phyloP scores from a whole-genome alignment of 1,284 basidiomycete species.

The Phaffia rhodozyma region DNA sequence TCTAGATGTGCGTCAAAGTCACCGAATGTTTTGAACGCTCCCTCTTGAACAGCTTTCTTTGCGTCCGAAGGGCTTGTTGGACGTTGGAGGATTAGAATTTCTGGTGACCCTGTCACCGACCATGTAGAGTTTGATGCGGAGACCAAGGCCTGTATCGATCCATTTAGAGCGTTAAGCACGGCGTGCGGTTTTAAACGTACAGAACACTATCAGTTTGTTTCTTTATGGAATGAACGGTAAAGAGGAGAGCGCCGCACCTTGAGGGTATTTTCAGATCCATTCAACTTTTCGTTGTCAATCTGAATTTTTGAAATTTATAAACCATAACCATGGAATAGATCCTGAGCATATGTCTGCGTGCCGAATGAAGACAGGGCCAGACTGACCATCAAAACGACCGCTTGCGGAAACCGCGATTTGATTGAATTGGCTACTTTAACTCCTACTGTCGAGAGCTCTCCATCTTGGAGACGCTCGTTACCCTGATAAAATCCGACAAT shows the following conservation, averaged over 20 bases:
- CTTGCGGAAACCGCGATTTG: constrained; percentile 16
- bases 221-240: neutral
- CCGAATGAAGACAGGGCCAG: neutral
- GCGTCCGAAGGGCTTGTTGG: constrained; percentile 20
- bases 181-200: neutral
- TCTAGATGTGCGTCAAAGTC: constrained; percentile 37
- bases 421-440: constrained; percentile 22
- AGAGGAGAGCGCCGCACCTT: constrained; percentile 20
- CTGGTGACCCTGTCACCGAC: constrained; percentile 1
- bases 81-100: constrained; percentile 17
- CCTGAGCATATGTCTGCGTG: no score
- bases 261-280: constrained; percentile 23
- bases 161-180: neutral
- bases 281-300: constrained; percentile 31
- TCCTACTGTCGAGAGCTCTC: constrained; percentile 20
- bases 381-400: constrained; percentile 28
- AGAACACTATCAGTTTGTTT: neutral
- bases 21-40: constrained; percentile 20
- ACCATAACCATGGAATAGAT: neutral
- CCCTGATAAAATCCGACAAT: constrained; percentile 34
- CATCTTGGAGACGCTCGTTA: constrained; percentile 23
- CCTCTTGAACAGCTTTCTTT: constrained; percentile 23
- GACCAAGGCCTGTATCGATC: neutral
- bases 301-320: neutral
- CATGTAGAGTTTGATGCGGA: neutral